A percentile compares a stretch with the other conserved stretches of the same genome.
Evolutionary conservation across 139 green algal genomes (phyloP).

Genomic region (Micractinium conductrix): DNA sequence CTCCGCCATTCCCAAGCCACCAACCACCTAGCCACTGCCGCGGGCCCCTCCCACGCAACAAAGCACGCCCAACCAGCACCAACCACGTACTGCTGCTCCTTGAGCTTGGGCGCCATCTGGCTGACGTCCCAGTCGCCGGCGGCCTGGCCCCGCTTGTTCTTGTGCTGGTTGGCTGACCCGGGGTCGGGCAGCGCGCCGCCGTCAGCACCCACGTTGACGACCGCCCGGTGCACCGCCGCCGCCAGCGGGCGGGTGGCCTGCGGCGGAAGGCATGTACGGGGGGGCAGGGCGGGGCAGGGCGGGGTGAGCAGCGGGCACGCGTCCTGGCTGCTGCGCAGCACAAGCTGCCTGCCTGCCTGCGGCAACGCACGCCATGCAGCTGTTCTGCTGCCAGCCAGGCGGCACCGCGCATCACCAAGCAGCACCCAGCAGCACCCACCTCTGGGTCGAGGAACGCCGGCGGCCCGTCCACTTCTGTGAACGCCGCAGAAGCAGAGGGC

Average conservation of each 20-base stretch:
- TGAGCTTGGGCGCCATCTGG: slow-evolving; percentile 45
- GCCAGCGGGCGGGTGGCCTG: slow-evolving; percentile 39
- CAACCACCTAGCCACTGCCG: background rate
- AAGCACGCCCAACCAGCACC: background rate
- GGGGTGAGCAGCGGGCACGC: background rate
- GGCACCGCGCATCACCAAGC: too few species aligned
- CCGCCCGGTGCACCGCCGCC: slow-evolving; percentile 6
- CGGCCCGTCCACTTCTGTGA: slow-evolving; percentile 15
- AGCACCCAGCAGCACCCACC: too few species aligned
- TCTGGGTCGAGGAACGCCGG: slow-evolving; percentile 46
- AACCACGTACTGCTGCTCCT: slow-evolving; percentile 13
- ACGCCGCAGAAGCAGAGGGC: slow-evolving; percentile 27
- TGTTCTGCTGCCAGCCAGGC: too few species aligned
- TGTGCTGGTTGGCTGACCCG: background rate
- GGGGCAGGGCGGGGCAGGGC: background rate
- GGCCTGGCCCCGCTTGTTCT: slow-evolving; percentile 32
- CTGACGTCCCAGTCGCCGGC: slow-evolving; percentile 36
- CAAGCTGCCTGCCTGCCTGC: background rate
- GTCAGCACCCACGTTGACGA: background rate
- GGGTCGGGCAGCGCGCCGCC: background rate
- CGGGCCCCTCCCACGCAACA: background rate
- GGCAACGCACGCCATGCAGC: too few species aligned
- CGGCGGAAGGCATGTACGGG: background rate
- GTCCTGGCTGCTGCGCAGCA: too few species aligned
- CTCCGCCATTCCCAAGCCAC: background rate